These are phyloP conservation scores for Penicillium parvum DNA, from an alignment of 495 filamentous ascomycete genomes.

Conservation along the genomic window DNA sequence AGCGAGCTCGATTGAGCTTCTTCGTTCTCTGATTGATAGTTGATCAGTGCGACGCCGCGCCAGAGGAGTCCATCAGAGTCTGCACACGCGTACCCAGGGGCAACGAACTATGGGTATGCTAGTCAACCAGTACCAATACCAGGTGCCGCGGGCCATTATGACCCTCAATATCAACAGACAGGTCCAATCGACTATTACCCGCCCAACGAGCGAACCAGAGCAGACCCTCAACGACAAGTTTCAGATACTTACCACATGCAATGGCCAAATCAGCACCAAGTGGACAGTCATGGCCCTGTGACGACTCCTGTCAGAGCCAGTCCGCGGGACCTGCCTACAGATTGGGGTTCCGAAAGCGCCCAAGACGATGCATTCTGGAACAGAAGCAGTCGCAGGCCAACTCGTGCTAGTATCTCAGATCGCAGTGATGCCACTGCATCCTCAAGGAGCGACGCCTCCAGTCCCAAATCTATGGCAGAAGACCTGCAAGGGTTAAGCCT, in stretches of 20 bases:
- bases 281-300: too few relatives aligned
- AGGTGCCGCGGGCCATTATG: background rate
- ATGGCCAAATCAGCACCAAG: too few relatives aligned
- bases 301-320: too few relatives aligned
- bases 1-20: background rate
- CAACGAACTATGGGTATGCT: background rate
- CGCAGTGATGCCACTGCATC: background rate
- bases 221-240: too few relatives aligned
- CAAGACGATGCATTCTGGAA: too few relatives aligned
- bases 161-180: background rate
- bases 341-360: too few relatives aligned
- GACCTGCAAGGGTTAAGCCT: slow-evolving; percentile 5
- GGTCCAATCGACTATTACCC: background rate
- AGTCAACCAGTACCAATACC: background rate
- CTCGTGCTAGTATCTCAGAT: slow-evolving; percentile 1
- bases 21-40: background rate
- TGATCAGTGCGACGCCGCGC: background rate
- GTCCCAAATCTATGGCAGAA: background rate
- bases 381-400: background rate
- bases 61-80: background rate
- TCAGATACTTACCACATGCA: too few relatives aligned
- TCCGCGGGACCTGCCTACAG: too few relatives aligned
- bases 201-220: too few relatives aligned
- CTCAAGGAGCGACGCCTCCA: slow-evolving; percentile 1
- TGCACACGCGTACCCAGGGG: background rate